phyloP scores from a whole-genome alignment of 345 rosid genomes.

The Camelina laxa region DNA sequence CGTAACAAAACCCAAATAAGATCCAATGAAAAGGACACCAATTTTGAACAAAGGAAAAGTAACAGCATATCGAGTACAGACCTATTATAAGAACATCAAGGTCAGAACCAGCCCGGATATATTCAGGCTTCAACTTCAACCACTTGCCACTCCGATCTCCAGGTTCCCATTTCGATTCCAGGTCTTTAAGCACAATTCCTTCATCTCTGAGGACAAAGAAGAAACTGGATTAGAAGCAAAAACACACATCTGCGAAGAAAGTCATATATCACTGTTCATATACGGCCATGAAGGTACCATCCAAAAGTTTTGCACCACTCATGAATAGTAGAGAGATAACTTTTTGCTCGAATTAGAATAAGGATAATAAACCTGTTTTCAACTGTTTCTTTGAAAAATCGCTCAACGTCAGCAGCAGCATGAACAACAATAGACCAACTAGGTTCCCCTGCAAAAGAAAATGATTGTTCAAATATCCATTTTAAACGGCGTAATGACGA shows the following conservation, averaged over 20 bases:
- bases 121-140: constrained; percentile 96
- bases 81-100: constrained; percentile 95
- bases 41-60: constrained; percentile 8
- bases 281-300: constrained; percentile 16
- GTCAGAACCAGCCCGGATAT: constrained; percentile 82
- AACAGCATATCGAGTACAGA: constrained; percentile 38
- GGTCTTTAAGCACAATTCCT: constrained; percentile 88
- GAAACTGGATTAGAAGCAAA: constrained; percentile 1
- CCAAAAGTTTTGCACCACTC: neutral
- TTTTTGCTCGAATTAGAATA: constrained; percentile 2
- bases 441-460: constrained; percentile 73
- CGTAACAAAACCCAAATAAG: constrained; percentile 24
- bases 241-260: constrained; percentile 9
- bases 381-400: constrained; percentile 81
- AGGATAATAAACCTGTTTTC: constrained; percentile 73
- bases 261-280: constrained; percentile 8
- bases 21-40: constrained; percentile 4
- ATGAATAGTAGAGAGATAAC: constrained; percentile 5
- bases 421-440: constrained; percentile 72
- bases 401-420: constrained; percentile 70
- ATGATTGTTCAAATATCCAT: constrained; percentile 1
- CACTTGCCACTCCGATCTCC: constrained; percentile 98
- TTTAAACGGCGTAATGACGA: neutral
- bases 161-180: constrained; percentile 96
- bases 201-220: constrained; percentile 65